A percentile compares a stretch with the other conserved stretches of the same genome.
Conservation (phyloP, 768 basidiomycete genomes). For the Tulasnella sp. region DNA sequence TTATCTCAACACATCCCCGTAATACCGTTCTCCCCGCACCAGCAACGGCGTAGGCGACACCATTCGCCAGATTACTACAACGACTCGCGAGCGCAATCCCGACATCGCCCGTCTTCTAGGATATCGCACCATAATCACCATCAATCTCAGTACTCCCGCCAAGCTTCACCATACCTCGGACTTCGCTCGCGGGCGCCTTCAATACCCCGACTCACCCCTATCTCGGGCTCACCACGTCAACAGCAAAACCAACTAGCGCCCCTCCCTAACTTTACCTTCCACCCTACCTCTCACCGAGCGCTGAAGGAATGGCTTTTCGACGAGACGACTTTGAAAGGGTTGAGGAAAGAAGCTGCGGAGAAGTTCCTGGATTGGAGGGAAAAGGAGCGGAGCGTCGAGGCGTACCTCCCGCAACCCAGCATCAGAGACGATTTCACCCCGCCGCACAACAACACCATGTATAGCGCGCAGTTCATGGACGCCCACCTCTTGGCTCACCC, state of each 20-base stretch:
- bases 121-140: neutral
- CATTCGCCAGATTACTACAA: neutral
- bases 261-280: constrained; percentile 7
- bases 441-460: neutral
- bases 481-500: too few species aligned
- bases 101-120: neutral
- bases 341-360: constrained; percentile 9
- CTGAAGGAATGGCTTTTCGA: constrained; percentile 18
- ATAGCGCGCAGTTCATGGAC: neutral
- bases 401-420: neutral
- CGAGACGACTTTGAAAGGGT: neutral
- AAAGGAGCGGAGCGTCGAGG: neutral
- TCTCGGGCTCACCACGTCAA: neutral
- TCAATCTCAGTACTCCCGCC: constrained; percentile 3
- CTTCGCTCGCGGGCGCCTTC: neutral
- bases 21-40: constrained; percentile 22
- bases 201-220: neutral
- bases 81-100: constrained; percentile 19
- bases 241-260: neutral
- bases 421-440: neutral
- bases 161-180: neutral
- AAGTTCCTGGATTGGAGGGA: constrained; percentile 21
- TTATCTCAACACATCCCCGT: constrained; percentile 21
- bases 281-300: constrained; percentile 19
- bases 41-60: constrained; percentile 5